phyloP scores from a whole-genome alignment of 2,329 filamentous ascomycete species.

The Penicillium psychrosexuale region DNA sequence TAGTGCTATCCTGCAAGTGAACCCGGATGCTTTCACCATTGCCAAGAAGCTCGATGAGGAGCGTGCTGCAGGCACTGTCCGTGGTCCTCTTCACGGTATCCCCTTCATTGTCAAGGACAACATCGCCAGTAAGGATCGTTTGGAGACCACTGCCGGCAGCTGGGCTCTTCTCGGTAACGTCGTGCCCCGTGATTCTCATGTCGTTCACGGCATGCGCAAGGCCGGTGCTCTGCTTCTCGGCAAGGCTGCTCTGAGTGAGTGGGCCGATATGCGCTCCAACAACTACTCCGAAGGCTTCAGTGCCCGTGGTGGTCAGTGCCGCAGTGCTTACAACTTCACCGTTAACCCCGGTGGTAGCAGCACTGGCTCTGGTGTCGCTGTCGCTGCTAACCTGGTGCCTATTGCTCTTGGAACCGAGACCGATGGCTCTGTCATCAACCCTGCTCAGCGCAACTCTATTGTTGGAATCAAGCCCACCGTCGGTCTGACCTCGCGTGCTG shows the following conservation, averaged over 20 bases:
- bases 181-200: conserved; percentile 65
- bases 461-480: conserved; percentile 76
- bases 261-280: conserved; percentile 68
- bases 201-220: conserved; percentile 59
- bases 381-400: conserved; percentile 60
- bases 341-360: conserved; percentile 67
- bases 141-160: conserved; percentile 72
- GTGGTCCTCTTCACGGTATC: conserved; percentile 70
- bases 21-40: conserved; percentile 64
- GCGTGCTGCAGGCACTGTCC: conserved; percentile 53
- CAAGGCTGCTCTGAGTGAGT: conserved; percentile 69
- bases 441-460: conserved; percentile 65
- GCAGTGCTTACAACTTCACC: conserved; percentile 67
- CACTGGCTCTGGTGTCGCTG: conserved; percentile 63
- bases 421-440: conserved; percentile 69
- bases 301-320: conserved; percentile 60
- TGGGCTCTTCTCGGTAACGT: conserved; percentile 64
- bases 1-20: conserved; percentile 58
- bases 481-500: conserved; percentile 64
- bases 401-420: conserved; percentile 73
- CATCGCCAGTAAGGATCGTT: conserved; percentile 64
- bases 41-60: conserved; percentile 61
- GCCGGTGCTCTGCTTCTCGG: conserved; percentile 68
- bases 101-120: conserved; percentile 71
- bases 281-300: conserved; percentile 68